These are phyloP conservation scores for Lactarius hengduanensis DNA, from an alignment of 768 basidiomycete species.

Conservation along the genomic window DNA sequence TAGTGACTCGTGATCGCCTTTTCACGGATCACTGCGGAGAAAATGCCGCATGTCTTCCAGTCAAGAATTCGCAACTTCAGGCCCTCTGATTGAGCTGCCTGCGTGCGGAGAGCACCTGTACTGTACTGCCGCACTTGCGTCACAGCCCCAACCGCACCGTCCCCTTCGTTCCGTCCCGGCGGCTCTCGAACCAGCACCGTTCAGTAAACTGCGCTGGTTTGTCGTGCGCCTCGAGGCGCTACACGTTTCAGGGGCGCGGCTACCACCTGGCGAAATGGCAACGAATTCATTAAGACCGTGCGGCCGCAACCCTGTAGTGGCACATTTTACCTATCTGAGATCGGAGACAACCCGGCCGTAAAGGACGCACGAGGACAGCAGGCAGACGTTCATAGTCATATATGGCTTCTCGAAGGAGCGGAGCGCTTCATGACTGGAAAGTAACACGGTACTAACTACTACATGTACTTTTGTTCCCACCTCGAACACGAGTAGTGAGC, in stretches of 20 bases:
- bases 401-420: not conserved
- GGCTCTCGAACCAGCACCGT: not conserved
- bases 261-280: constrained; percentile 17
- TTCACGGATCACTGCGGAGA: not conserved
- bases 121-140: not conserved
- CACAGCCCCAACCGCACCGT: constrained; percentile 2
- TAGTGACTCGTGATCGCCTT: not conserved
- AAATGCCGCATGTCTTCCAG: not conserved
- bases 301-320: not conserved
- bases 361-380: constrained; percentile 19
- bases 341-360: not conserved
- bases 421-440: not conserved
- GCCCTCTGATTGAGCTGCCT: not conserved
- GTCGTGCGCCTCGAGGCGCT: constrained; percentile 20
- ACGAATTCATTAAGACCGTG: constrained; percentile 19
- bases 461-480: constrained; percentile 6
- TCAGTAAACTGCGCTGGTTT: constrained; percentile 20
- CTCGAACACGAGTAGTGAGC: not conserved
- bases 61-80: not conserved
- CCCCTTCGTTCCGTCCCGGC: constrained; percentile 3
- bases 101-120: constrained; percentile 4
- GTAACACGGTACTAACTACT: constrained; percentile 1
- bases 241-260: constrained; percentile 24
- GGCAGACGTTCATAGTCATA: constrained; percentile 12
- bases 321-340: constrained; percentile 5